Base-by-base conservation (phyloP, 2,329 filamentous ascomycete genomes). In the Fusarium bactridioides region DNA sequence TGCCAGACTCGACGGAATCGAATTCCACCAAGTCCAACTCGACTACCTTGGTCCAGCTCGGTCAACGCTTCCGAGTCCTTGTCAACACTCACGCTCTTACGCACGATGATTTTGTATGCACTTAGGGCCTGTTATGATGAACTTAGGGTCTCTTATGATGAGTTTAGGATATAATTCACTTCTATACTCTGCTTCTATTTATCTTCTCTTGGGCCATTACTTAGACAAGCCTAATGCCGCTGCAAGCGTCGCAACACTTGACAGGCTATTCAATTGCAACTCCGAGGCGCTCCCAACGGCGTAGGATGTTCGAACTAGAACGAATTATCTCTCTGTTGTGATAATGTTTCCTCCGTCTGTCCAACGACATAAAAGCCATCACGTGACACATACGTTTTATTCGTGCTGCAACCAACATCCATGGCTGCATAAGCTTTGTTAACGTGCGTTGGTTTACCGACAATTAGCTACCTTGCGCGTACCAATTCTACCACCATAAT, bases 241-340 rank as follows among this genome's bases (percentile, higher is more conserved):
- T 29, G 16, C 7, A n/a, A n/a, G 31, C 31, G 31, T 15, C 31
- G 31, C 13, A 33, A 18, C 21, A 18, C 15, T 10, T 19, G 5
- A 33, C 4, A 50, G 15, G 18, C n/a, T 48, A 35, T 25, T 25
- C 4, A 33, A n/a, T 23, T 7, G 3, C 6, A 10, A 19, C 8
- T 2, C 6, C 10, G 7, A 9, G 19, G 9, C 31, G 15, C 19
- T 33, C 3, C 3, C 4, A 10, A 19, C 5, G 12, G 31, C 9
- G 9, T 10, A 7, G 5, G 3, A 35, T 51, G 9, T 15, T 51
- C 9, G 12, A 25, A 11, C 23, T 16, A 9, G 9, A 10, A 27
- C 10, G 19, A 21, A 19, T 13, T 5, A 13, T 27, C 5, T 35
- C 48, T 25, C n/a, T 12, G 1, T 4, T 23, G n/a, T 25, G 31